Base-by-base conservation (phyloP, 441 rosid genomes). In the Eutrema salsugineum region DNA sequence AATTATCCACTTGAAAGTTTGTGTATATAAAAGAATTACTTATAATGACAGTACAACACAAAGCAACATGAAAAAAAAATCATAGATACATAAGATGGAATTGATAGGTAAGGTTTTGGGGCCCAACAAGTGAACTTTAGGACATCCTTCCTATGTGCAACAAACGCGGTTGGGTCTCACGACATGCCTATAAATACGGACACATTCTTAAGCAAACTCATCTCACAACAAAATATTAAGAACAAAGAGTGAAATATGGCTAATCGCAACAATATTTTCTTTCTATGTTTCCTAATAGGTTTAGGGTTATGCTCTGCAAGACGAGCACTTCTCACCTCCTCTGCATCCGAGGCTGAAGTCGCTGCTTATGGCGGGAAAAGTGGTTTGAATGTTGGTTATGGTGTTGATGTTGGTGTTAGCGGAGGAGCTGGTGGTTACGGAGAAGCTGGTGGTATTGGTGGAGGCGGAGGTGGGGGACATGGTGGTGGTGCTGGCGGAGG, bases 401-500 rank as follows among this genome's bases (percentile, higher is more conserved):
- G 68, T 59, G 33, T 22, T 33, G 73, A 51, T 38, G 72, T 15
- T 57, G 67, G 19, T 73, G 12, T 8, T 42, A 54, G 14, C 10
- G 64, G 74, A 50, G 75, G 75, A 4, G 74, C 55, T 55, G 75
- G 66, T 62, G 75, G 61, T 28, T 68, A 70, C 33, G 79, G 75
- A 6, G 79, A 75, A 39, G 65, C 75, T 69, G 75, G 27, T 4
- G 79, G 47, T 27, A 57, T 69, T 67, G 79, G 75, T 17, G 79
- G 76, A 63, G 75, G 75, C 0, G 79, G 79, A 55, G 76, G 79
- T 3, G 76, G 79, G 63, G 79, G 75, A 63, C 76, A 76, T 63
- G 79, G 79, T 55, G 79, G 75, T 63, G 79, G 79, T 55, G 76
- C 79, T 53, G 79, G 70, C 3, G 79, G 79, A 55, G 79, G 79